phyloP scores from a whole-genome alignment of 345 rosid genomes.

The Aegle marmelos region DNA sequence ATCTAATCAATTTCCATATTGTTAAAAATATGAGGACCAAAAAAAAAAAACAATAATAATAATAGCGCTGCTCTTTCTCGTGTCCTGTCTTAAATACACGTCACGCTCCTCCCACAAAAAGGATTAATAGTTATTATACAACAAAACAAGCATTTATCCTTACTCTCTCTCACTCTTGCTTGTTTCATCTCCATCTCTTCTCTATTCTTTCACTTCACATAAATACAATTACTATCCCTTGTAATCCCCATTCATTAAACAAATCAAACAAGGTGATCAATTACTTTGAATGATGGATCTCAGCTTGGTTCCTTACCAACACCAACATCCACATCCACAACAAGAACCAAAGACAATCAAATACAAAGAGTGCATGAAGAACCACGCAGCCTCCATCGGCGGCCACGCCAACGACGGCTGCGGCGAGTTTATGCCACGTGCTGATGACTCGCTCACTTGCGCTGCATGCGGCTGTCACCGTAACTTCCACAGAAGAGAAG shows the following conservation, averaged over 20 bases:
- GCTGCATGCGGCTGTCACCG: constrained; percentile 62
- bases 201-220: no score
- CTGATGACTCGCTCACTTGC: constrained; percentile 32
- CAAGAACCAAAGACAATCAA: not conserved
- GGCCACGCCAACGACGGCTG: constrained; percentile 57
- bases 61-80: not conserved
- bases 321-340: not conserved
- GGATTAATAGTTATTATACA: no score
- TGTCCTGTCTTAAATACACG: not conserved
- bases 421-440: constrained; percentile 50
- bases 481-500: constrained; percentile 46
- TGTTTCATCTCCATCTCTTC: no score
- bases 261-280: no score
- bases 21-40: no score
- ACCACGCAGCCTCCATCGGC: constrained; percentile 53
- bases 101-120: constrained; percentile 8
- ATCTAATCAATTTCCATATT: no score
- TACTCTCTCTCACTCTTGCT: no score
- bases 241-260: no score
- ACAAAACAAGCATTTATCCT: no score
- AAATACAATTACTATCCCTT: no score
- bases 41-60: no score
- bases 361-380: constrained; percentile 27
- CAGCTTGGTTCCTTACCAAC: constrained; percentile 21
- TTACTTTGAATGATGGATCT: constrained; percentile 11